These are phyloP conservation scores for Carex scoparia DNA, from an alignment of 176 grass and related monocot genomes.

Conservation along the genomic window DNA sequence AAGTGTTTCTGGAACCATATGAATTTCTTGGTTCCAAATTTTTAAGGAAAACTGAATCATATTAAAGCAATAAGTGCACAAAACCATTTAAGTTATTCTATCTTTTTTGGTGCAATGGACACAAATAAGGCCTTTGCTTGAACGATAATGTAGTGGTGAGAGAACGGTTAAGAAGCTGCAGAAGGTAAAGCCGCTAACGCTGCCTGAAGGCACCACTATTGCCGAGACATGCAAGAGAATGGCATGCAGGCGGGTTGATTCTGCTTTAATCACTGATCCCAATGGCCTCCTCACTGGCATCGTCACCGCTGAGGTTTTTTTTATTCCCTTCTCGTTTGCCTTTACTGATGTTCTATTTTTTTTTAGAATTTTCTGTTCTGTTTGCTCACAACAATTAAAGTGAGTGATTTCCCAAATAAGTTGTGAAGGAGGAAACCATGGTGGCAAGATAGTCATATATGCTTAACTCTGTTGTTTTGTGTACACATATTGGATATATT, in stretches of 20 bases:
- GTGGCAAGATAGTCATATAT: not conserved
- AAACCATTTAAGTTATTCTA: not conserved
- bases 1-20: not conserved
- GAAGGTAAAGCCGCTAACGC: conserved; percentile 52
- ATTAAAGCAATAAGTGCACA: not conserved
- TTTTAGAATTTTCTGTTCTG: not conserved
- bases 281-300: conserved; percentile 72
- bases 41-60: not conserved
- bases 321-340: not conserved
- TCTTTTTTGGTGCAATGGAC: not conserved
- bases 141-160: conserved; percentile 33
- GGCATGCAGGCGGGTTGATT: conserved; percentile 52
- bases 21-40: not conserved
- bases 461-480: not conserved
- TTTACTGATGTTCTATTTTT: not conserved
- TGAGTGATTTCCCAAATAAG: not conserved
- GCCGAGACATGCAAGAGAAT: conserved; percentile 66
- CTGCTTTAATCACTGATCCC: conserved; percentile 62
- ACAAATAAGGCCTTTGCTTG: not conserved
- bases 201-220: conserved; percentile 57
- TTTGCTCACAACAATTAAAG: not conserved
- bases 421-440: not conserved
- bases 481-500: not conserved
- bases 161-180: conserved; percentile 79
- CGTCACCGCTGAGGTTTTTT: conserved; percentile 55